These are phyloP conservation scores for Candida quercuum DNA, from an alignment of 805 yeast species.

Conservation along the genomic window DNA sequence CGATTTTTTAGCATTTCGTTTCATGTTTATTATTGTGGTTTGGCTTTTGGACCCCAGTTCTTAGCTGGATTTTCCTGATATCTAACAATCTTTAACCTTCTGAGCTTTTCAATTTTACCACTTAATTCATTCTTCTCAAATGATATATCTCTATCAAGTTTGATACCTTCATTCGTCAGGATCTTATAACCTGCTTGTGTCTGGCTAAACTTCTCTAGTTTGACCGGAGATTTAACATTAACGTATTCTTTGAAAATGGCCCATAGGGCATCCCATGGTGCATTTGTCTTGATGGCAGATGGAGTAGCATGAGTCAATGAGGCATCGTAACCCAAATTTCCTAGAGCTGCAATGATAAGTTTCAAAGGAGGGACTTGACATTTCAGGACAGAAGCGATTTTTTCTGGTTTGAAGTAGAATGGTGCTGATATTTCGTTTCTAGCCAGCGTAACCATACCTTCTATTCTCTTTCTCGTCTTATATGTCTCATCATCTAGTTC, in stretches of 20 bases:
- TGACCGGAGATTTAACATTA: slow-evolving; percentile 32
- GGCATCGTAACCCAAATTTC: slow-evolving; percentile 76
- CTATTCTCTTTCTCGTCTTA: slow-evolving; percentile 77
- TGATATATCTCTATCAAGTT: slow-evolving; percentile 33
- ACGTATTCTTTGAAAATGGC: slow-evolving; percentile 64
- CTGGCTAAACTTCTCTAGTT: not conserved
- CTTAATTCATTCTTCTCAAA: slow-evolving; percentile 62
- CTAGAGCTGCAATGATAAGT: slow-evolving; percentile 68
- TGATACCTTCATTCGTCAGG: slow-evolving; percentile 37
- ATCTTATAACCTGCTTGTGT: slow-evolving; percentile 48
- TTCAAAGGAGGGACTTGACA: slow-evolving; percentile 80
- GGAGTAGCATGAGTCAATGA: slow-evolving; percentile 88
- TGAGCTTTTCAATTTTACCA: slow-evolving; percentile 48
- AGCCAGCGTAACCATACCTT: slow-evolving; percentile 91
- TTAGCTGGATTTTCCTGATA: slow-evolving; percentile 90
- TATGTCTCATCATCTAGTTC: slow-evolving; percentile 51
- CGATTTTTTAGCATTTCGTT: not conserved
- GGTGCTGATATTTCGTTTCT: slow-evolving; percentile 63
- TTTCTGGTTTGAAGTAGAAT: slow-evolving; percentile 80
- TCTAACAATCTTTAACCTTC: slow-evolving; percentile 77
- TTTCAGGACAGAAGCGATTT: slow-evolving; percentile 67
- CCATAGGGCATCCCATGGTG: slow-evolving; percentile 80
- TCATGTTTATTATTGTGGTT: slow-evolving; percentile 40
- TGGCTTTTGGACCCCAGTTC: slow-evolving; percentile 96
- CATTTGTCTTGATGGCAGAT: slow-evolving; percentile 83